phyloP scores from a whole-genome alignment of 805 yeast species.

The Candida qinlingensis region DNA sequence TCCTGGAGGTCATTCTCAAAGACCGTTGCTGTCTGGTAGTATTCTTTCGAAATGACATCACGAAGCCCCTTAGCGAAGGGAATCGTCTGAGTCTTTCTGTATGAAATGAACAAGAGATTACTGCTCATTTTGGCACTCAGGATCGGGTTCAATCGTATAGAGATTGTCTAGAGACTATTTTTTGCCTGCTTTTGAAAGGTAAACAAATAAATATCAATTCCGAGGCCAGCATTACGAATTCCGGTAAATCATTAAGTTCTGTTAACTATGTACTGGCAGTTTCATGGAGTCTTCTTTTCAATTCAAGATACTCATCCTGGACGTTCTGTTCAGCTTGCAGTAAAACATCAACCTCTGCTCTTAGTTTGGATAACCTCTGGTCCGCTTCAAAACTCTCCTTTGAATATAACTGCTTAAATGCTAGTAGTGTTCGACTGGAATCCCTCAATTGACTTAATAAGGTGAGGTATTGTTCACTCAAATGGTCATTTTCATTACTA shows the following conservation, averaged over 20 bases:
- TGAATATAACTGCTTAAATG: slow-evolving; percentile 18
- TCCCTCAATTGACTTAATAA: slow-evolving; percentile 16
- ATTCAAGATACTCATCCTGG: slow-evolving; percentile 17
- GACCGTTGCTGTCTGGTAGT: slow-evolving; percentile 37
- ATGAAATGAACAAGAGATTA: slow-evolving; percentile 47
- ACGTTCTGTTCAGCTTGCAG: slow-evolving; percentile 20
- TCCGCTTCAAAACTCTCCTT: slow-evolving; percentile 12
- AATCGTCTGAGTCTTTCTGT: slow-evolving; percentile 39
- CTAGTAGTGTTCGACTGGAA: slow-evolving; percentile 17
- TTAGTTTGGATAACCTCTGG: slow-evolving; percentile 12
- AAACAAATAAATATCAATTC: not conserved
- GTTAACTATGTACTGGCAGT: not conserved
- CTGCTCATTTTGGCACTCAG: slow-evolving; percentile 12
- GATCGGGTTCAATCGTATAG: no score
- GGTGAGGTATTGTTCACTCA: slow-evolving; percentile 9
- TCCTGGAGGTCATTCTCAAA: slow-evolving; percentile 38
- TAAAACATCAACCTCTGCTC: slow-evolving; percentile 21
- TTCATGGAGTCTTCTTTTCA: slow-evolving; percentile 1
- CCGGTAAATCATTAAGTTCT: not conserved
- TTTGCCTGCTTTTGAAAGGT: not conserved
- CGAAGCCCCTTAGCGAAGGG: slow-evolving; percentile 36
- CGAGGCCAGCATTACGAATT: not conserved
- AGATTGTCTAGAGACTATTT: no score
- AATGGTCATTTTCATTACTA: slow-evolving; percentile 6
- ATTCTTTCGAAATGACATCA: slow-evolving; percentile 42